Conservation (phyloP, 2,329 filamentous ascomycete species). For the Phialemoniopsis sp. region DNA sequence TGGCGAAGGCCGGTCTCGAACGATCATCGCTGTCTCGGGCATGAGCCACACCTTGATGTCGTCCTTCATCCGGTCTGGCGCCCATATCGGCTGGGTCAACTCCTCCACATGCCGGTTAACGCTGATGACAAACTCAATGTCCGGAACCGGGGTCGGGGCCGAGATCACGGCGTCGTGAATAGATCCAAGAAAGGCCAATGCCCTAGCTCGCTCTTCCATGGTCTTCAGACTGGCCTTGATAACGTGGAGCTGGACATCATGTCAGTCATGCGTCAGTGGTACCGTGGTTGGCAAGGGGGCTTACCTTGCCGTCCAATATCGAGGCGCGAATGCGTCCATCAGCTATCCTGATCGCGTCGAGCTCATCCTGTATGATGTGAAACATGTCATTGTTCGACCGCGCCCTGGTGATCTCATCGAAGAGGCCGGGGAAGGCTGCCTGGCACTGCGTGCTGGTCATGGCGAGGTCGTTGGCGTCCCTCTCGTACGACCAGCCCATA, state of each 20-base stretch:
- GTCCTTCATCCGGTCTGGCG: neutral
- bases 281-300: neutral
- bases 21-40: neutral
- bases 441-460: neutral
- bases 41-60: neutral
- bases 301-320: neutral
- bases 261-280: neutral
- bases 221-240: neutral
- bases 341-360: neutral
- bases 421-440: conserved; percentile 1
- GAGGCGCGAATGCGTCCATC: neutral
- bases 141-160: neutral
- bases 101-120: conserved; percentile 1
- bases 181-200: neutral
- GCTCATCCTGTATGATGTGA: neutral
- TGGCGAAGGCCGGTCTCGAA: neutral
- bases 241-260: neutral
- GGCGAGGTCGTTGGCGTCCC: neutral
- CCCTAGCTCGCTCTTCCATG: neutral
- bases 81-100: neutral
- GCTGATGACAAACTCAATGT: conserved; percentile 1
- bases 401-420: neutral
- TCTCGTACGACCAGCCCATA: neutral
- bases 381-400: neutral
- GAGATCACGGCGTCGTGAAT: neutral